These are phyloP conservation scores for Astrephomene gubernaculifera DNA, from an alignment of 139 green algal species.

Conservation along the genomic window DNA sequence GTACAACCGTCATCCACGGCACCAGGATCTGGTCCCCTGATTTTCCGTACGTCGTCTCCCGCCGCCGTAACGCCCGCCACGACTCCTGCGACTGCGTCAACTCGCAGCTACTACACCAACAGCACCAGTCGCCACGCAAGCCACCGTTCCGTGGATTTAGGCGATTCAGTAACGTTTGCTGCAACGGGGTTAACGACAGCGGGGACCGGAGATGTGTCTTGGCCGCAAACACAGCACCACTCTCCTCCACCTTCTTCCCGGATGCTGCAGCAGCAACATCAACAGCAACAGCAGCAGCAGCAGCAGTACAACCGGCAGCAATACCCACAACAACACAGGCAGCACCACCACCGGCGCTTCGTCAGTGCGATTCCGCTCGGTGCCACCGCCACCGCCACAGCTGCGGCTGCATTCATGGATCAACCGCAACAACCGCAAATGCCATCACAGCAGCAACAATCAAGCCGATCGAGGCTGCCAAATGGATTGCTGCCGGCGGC, in stretches of 20 bases:
- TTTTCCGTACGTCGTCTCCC: background rate
- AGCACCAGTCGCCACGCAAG: background rate
- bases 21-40: too few relatives aligned
- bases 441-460: too few relatives aligned
- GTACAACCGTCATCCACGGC: too few relatives aligned
- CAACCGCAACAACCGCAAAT: too few relatives aligned
- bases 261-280: conserved; percentile 6
- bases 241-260: background rate
- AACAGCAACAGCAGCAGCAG: background rate
- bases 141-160: background rate
- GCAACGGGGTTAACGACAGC: too few relatives aligned
- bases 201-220: background rate
- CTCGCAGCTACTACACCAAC: too few relatives aligned
- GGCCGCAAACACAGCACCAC: too few relatives aligned
- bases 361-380: background rate
- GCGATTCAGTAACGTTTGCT: too few relatives aligned
- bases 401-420: too few relatives aligned
- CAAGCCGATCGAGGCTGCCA: too few relatives aligned
- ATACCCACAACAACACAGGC: too few relatives aligned
- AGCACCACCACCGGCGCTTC: background rate
- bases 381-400: background rate
- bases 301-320: background rate
- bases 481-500: background rate
- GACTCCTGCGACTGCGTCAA: too few relatives aligned
- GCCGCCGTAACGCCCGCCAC: background rate